Conservation (phyloP, 495 filamentous ascomycete species). For the Neurospora pannonica region DNA sequence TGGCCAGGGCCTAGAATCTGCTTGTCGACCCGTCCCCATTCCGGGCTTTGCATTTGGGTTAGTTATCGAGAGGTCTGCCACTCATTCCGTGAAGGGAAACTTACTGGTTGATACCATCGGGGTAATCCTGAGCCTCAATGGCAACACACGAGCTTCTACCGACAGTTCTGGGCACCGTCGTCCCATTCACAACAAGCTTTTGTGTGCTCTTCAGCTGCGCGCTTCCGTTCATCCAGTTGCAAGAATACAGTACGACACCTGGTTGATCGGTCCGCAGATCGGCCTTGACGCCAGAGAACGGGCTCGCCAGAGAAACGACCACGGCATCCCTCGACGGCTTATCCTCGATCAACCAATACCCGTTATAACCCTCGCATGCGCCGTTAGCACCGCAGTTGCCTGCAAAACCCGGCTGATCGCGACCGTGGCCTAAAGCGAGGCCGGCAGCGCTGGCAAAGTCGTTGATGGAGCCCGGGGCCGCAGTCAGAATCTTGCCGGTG, state of each 20-base stretch:
- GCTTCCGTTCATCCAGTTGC: conserved; percentile 60
- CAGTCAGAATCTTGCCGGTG: conserved; percentile 56
- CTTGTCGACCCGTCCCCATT: conserved; percentile 54
- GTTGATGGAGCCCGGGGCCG: conserved; percentile 49
- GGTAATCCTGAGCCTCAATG: conserved; percentile 59
- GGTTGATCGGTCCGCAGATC: conserved; percentile 63
- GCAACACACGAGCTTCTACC: conserved; percentile 50
- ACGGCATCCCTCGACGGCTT: conserved; percentile 44
- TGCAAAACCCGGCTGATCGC: conserved; percentile 42
- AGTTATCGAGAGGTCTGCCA: conserved; percentile 8
- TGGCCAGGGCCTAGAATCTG: conserved; percentile 51
- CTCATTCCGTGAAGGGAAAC: conserved; percentile 8
- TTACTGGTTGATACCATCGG: conserved; percentile 68
- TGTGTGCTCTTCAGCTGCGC: conserved; percentile 50
- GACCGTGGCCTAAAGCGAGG: conserved; percentile 58
- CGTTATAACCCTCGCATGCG: conserved; percentile 71
- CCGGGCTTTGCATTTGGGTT: conserved; percentile 33
- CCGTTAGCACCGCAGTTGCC: conserved; percentile 55
- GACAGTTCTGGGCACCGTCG: conserved; percentile 28
- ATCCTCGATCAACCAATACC: conserved; percentile 62
- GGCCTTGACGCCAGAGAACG: conserved; percentile 56
- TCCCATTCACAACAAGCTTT: conserved; percentile 40
- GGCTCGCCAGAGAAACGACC: conserved; percentile 47
- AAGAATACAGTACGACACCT: conserved; percentile 63
- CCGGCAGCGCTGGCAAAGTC: conserved; percentile 56